Evolutionary conservation across 1,284 basidiomycete species (phyloP).

Genomic region (Ustilago bromivora): DNA sequence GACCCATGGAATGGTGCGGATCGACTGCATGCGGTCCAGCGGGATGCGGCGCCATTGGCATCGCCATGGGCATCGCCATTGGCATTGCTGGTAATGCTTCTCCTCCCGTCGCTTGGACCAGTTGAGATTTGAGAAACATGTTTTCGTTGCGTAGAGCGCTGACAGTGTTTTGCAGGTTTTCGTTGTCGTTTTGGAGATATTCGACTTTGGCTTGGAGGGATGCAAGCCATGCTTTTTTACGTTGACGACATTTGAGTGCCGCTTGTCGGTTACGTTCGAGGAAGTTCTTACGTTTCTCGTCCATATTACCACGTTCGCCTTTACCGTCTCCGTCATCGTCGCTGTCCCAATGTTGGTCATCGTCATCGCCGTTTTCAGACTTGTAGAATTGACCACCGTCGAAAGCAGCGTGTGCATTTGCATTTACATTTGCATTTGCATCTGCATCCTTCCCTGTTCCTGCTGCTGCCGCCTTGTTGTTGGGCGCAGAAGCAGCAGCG

Average conservation of each 20-base stretch:
- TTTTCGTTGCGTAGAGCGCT: conserved; percentile 73
- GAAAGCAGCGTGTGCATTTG: not conserved
- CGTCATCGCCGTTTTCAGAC: conserved; percentile 71
- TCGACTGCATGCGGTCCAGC: conserved; percentile 22
- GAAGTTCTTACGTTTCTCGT: conserved; percentile 68
- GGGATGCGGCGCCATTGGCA: conserved; percentile 30
- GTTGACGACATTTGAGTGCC: conserved; percentile 96
- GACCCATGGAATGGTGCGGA: conserved; percentile 34
- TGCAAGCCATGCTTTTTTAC: conserved; percentile 96
- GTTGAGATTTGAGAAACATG: conserved; percentile 64
- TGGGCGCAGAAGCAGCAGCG: conserved; percentile 15
- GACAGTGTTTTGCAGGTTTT: conserved; percentile 79
- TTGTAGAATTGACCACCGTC: conserved; percentile 31
- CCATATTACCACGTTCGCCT: conserved; percentile 68
- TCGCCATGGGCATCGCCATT: conserved; percentile 31
- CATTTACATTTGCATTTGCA: conserved; percentile 11
- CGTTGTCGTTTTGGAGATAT: conserved; percentile 88
- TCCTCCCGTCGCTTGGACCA: conserved; percentile 56
- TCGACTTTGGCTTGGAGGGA: conserved; percentile 94
- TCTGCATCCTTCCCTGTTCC: not conserved
- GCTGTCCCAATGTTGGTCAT: conserved; percentile 45
- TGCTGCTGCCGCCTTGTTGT: no score
- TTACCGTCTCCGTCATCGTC: conserved; percentile 43
- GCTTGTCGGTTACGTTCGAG: conserved; percentile 73
- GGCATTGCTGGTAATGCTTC: conserved; percentile 31